Evolutionary conservation across 495 filamentous ascomycete species (phyloP), one percentile per base, ranked within the genome.

Genomic region (Pyrenula massariospora): DNA sequence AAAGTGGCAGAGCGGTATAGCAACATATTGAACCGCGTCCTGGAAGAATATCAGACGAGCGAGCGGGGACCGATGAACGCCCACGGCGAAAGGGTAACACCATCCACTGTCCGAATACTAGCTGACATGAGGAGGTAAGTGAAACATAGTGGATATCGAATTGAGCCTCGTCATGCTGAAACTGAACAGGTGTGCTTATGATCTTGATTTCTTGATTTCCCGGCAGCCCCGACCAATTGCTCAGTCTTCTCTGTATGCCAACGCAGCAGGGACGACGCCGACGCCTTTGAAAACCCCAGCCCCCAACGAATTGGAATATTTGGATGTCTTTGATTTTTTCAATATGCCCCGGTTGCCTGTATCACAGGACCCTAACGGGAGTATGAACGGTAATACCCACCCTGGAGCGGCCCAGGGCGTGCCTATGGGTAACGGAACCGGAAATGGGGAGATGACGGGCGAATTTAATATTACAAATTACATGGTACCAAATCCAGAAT

Each of bases 291-390:
- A 73, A 81, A 24, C 89, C 80, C 56, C 83, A 83, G 85, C 79
- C 10, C 80, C 85, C 10, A 88, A 91, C 65, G 87, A 95, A 57
- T 73, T 93, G 11, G 90, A 94, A 61, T 94, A 91, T 62, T 71
- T 94, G n/a, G 89, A 95, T 63, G 87, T 94, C 1, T 95, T 95
- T 66, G 87, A 91, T 58, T 94, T 91, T 70, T 95, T 94, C 74
- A 94, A 94, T 68, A 80, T 93, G 50, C 90, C 90, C 2, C 74
- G 88, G 19, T 72, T 93, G 8, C 84, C 87, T 12, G 58, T 64
- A 10, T 52, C 67, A 0, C 54, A 73, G 10, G 66, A 69, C 22
- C 70, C 73, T 2, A 57, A 60, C 11, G 66, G 65, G 0, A n/a
- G 68, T 42, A 5, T 42, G 31, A 42, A 42, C 31, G 31, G 31